Evolutionary conservation across 192 early-diverging fungal genomes (phyloP), one percentile per base, ranked within the genome.

Genomic region (Fimicolochytrium jonesii): DNA sequence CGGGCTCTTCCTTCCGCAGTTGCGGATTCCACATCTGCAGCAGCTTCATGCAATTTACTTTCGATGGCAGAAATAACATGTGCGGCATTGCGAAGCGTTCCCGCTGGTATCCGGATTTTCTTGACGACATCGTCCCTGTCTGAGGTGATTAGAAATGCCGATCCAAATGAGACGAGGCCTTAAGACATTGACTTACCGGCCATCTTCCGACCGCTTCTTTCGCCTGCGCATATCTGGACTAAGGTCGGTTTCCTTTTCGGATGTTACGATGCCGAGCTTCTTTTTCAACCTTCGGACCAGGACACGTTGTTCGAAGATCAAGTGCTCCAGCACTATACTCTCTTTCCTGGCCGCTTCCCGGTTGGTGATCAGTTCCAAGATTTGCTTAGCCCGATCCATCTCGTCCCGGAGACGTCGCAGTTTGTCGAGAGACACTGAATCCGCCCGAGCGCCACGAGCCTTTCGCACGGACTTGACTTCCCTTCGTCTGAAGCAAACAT

Each of bases 401-500:
- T 96, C 90, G 53, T 77, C 69, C 30, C 88, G 88, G 47, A 99
- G 66, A 55, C 85, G 85, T 20, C 86, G 80, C 26, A 97, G 78
- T 56, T 93, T 88, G 51, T 97, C 93, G 29, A 96, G 64, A 2
- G 90, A 88, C 46, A 87, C 86, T 42, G 86, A 80, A 61, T 99
- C 96, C 5, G 86, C 84, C 11, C 91, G 86, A 4, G 15, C 18
- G 4, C 33, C 35, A 42, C 92, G 70, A 2, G 91, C 91, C 65
- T 94, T 95, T 32, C 94, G 88, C 23, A 91, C 69, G 22, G 84
- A 80, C 61, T 90, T 90, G 52, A 92, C 84, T 69, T 99, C 96
- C 55, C 96, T 87, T 43, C 90, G 88, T 49, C 96, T 88, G 81
- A 99, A 99, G 67, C 96, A 99, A 20, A 95, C 85, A 69, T 95